These are phyloP conservation scores for Lipomyces kockii DNA, from an alignment of 805 yeast species.

Conservation along the genomic window DNA sequence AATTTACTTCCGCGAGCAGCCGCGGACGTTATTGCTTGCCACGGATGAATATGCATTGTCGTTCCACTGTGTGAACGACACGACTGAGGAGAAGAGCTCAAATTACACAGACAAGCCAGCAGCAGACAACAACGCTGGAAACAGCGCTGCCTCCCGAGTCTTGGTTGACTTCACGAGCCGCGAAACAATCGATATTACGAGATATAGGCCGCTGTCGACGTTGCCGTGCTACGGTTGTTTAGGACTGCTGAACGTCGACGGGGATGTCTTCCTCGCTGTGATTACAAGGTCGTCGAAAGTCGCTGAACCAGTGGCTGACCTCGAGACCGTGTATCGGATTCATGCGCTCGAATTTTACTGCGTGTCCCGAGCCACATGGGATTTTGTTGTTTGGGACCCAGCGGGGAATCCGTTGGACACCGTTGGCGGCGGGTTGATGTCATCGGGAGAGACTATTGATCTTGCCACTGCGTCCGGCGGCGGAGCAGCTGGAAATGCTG, in stretches of 20 bases:
- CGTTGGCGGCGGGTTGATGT: slow-evolving; percentile 42
- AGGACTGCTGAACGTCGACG: slow-evolving; percentile 75
- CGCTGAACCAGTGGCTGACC: slow-evolving; percentile 73
- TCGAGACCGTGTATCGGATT: slow-evolving; percentile 79
- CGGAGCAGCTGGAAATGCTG: slow-evolving; percentile 23
- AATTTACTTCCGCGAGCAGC: slow-evolving; percentile 64
- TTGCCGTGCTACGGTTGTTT: slow-evolving; percentile 59
- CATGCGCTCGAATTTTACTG: slow-evolving; percentile 87
- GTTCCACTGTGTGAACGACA: slow-evolving; percentile 46
- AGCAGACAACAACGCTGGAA: not conserved
- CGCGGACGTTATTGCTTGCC: slow-evolving; percentile 72
- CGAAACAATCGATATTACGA: slow-evolving; percentile 47
- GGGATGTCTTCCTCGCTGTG: slow-evolving; percentile 72
- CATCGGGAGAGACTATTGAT: slow-evolving; percentile 32
- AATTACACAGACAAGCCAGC: not conserved
- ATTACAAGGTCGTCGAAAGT: slow-evolving; percentile 78
- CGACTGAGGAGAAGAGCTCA: slow-evolving; percentile 18
- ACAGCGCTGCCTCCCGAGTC: slow-evolving; percentile 34
- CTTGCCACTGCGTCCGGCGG: slow-evolving; percentile 36
- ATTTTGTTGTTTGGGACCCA: slow-evolving; percentile 68
- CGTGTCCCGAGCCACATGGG: slow-evolving; percentile 75
- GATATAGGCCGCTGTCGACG: slow-evolving; percentile 48
- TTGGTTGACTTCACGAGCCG: slow-evolving; percentile 55
- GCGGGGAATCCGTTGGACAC: slow-evolving; percentile 66
- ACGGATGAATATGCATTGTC: slow-evolving; percentile 64